Evolutionary conservation across 306 rosid species (phyloP), one percentile per base, ranked within the genome.

Genomic region (Pyrus bretschneideri): DNA sequence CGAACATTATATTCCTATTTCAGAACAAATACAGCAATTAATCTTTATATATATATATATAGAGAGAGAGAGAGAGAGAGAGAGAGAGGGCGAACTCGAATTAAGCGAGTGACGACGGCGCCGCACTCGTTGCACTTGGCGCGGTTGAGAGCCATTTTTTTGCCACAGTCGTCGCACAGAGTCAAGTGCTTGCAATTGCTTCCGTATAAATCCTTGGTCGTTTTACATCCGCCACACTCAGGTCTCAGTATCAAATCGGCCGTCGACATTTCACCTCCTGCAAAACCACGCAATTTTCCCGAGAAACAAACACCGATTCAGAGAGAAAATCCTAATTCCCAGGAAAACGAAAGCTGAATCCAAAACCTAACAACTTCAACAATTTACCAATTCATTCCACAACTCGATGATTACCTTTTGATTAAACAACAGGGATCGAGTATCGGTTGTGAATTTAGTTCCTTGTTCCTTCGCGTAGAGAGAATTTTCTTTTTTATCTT

Each of bases 181-280:
- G 96, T 92, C 96, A 90, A 80, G 86, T 92, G 98, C 86, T 90
- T 95, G 90, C 97, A 92, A 75, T 92, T 90, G 89, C 98, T 95
- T 49, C 97, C 98, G 79, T 95, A 95, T 79, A 95, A 80, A 66
- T 92, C 96, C 38, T 90, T 67, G 35, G 92, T 88, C 40, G 96
- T 83, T 46, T 93, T 92, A 68, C 98, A 95, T 21, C 96, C 97
- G 60, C 92, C 65, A 52, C 98, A 95, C 22, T 82, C 70, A 51
- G 93, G 81, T 74, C 88, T 89, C 77, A 95, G 74, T 35, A 79
- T 51, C 81, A 92, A 81, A 75, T 90, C 96, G 76, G 78, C 57
- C 74, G 97, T 61, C 74, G 97, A 74, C 94, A 88, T 91, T 22
- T 31, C 59, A 44, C 64, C 38, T 21, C 78, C 72, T 71, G 64